Base-by-base conservation (phyloP, 768 basidiomycete genomes). In the Mycena filopes region DNA sequence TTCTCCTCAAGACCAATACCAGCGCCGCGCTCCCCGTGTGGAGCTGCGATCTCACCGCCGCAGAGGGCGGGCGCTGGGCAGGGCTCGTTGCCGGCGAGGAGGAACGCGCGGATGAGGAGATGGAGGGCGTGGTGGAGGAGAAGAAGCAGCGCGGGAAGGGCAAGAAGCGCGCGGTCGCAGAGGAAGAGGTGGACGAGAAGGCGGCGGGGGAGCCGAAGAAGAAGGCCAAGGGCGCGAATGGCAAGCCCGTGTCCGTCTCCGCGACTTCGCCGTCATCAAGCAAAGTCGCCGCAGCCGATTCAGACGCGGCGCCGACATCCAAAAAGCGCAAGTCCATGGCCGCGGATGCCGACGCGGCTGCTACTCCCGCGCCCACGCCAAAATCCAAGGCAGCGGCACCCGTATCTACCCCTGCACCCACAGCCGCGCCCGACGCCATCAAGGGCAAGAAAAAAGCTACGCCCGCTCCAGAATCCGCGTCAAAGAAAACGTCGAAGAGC, bases 11-110 rank as follows among this genome's bases (percentile, higher is more conserved):
- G 79, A 97, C 95, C 1, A 93, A 88, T 69, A 87, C 86, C 13
- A 94, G 92, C 55, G 82, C 89, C 36, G 88, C 90, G 68, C 78
- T 99, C n/a, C 98, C 98, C 6, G 89, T 99, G 73, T 99, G 96
- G 95, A 86, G 82, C 23, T 93, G 91, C 75, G 80, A 84, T 7
- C 83, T 98, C n/a, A 88, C 89, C 31, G 85, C 80, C 15, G 78
- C 73, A 4, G 84, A 85, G 47, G 86, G 83, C 18, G 87, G 85
- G 8, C 79, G 90, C 28, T 93, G 91, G 88, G 80, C 83, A 47
- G 86, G 85, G 0, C 70, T 87, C 29, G 74, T 72, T 10, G 77
- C 74, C 1, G 71, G 73, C 6, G 76, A 71, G 1, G 74, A 72
- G 23, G 71, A 72, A 3, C 73, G 68, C 3, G 73, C 74, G 29